These are phyloP conservation scores for Clonostachys rhizophaga DNA, from an alignment of 2,329 filamentous ascomycete genomes.

Conservation along the genomic window DNA sequence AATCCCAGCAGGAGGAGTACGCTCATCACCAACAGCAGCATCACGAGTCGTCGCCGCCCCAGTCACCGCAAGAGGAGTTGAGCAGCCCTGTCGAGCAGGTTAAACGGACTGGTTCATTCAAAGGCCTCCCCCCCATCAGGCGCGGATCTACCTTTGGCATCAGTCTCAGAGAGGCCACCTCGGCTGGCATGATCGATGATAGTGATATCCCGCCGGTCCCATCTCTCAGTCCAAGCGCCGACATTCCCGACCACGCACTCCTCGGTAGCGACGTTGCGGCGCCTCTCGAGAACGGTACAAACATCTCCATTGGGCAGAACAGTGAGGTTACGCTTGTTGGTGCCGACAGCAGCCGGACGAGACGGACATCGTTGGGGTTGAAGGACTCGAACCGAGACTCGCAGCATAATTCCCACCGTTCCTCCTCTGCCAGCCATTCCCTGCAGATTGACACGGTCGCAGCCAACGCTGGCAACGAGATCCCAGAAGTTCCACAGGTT, in stretches of 20 bases:
- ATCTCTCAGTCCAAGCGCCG: constrained; percentile 3
- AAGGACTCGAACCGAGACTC: not conserved
- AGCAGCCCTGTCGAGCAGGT: too few relatives aligned
- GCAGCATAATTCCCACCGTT: not conserved
- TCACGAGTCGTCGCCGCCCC: not conserved
- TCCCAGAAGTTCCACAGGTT: not conserved
- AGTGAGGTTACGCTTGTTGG: constrained; percentile 3
- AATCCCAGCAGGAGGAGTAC: not conserved
- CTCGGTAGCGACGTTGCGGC: not conserved
- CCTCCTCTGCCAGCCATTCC: not conserved
- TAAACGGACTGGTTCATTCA: constrained; percentile 36
- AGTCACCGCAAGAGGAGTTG: not conserved
- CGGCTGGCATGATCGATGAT: constrained; percentile 20
- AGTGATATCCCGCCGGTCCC: too few relatives aligned
- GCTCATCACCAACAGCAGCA: not conserved
- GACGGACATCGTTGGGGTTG: not conserved
- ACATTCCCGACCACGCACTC: not conserved
- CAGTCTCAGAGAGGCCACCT: constrained; percentile 13
- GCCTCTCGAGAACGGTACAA: not conserved
- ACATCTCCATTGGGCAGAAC: constrained; percentile 1
- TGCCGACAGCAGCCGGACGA: constrained; percentile 1
- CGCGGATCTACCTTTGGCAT: constrained; percentile 52
- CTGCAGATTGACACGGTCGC: not conserved
- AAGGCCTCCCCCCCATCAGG: constrained; percentile 54
- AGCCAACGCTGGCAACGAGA: not conserved